Conservation (phyloP, 108 stramenopile species). For the Mayamaea pseudoterrestris region DNA sequence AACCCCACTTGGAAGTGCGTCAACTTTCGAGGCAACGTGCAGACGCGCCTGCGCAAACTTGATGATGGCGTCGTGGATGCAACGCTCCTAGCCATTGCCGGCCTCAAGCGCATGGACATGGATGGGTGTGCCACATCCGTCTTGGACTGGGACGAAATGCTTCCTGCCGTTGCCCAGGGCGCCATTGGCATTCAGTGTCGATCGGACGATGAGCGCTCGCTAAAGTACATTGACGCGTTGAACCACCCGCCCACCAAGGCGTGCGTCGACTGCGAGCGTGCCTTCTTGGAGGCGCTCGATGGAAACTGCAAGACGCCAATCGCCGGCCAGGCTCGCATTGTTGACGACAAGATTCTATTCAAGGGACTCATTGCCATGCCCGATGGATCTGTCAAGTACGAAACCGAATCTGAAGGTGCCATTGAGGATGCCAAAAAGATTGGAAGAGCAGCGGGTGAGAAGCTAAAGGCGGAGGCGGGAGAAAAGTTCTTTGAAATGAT, state of each 20-base stretch:
- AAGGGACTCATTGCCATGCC: constrained; percentile 89
- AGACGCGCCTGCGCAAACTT: constrained; percentile 97
- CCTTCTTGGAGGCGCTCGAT: constrained; percentile 94
- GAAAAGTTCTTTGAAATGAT: constrained; percentile 91
- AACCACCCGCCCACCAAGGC: constrained; percentile 87
- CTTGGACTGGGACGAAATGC: constrained; percentile 94
- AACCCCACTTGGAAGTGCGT: constrained; percentile 96
- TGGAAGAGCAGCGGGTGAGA: constrained; percentile 72
- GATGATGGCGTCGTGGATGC: constrained; percentile 98
- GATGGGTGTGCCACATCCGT: constrained; percentile 83
- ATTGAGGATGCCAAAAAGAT: constrained; percentile 72
- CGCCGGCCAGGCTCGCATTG: constrained; percentile 92
- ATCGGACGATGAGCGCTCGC: constrained; percentile 76
- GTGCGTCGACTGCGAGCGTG: constrained; percentile 97
- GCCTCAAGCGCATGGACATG: constrained; percentile 98
- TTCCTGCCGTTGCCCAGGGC: constrained; percentile 98
- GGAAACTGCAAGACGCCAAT: constrained; percentile 99
- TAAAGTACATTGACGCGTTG: constrained; percentile 88
- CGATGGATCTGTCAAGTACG: constrained; percentile 78
- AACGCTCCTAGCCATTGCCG: constrained; percentile 96
- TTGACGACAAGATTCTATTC: constrained; percentile 82
- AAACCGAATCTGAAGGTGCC: constrained; percentile 57
- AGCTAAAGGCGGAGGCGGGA: constrained; percentile 81
- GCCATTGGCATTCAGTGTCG: constrained; percentile 99
- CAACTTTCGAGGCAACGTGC: constrained; percentile 98